Evolutionary conservation across 768 basidiomycete genomes (phyloP).

Genomic region (Lanmaoa rubissima): DNA sequence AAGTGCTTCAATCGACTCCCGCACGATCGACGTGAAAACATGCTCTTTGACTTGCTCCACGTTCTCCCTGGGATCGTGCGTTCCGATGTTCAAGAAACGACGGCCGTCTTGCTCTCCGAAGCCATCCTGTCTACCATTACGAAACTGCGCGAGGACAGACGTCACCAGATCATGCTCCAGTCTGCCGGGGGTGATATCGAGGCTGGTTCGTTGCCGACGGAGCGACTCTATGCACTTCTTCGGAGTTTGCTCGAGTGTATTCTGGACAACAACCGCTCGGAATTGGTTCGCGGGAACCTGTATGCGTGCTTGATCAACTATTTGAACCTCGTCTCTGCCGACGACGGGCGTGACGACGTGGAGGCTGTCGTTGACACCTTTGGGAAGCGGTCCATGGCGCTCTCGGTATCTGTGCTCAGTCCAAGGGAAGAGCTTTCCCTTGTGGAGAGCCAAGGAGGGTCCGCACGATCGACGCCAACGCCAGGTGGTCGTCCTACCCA

Average conservation of each 20-base stretch:
- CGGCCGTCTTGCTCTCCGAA: conserved; percentile 82
- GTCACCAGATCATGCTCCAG: conserved; percentile 65
- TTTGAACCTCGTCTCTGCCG: conserved; percentile 57
- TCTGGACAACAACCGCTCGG: conserved; percentile 71
- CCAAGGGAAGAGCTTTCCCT: conserved; percentile 42
- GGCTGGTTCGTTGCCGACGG: conserved; percentile 71
- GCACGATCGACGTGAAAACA: conserved; percentile 78
- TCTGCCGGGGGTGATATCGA: conserved; percentile 61
- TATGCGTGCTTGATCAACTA: conserved; percentile 91
- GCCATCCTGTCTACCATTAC: conserved; percentile 79
- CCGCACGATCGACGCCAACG: conserved; percentile 22
- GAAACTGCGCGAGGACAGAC: conserved; percentile 82
- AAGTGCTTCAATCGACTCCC: conserved; percentile 86
- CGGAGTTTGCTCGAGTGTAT: conserved; percentile 74
- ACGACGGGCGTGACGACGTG: conserved; percentile 13
- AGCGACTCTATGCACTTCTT: conserved; percentile 73
- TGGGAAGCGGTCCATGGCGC: conserved; percentile 27
- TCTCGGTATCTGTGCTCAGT: conserved; percentile 36
- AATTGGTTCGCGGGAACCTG: conserved; percentile 91
- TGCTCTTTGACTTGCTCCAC: conserved; percentile 87
- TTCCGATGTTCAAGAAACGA: conserved; percentile 62
- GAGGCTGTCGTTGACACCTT: conserved; percentile 19
- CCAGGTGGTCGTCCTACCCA: conserved; percentile 6
- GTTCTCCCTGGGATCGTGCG: conserved; percentile 75
- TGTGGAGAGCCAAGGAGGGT: conserved; percentile 35